phyloP scores from a whole-genome alignment of 352 stramenopile species.

The Globisporangium yorkense region DNA sequence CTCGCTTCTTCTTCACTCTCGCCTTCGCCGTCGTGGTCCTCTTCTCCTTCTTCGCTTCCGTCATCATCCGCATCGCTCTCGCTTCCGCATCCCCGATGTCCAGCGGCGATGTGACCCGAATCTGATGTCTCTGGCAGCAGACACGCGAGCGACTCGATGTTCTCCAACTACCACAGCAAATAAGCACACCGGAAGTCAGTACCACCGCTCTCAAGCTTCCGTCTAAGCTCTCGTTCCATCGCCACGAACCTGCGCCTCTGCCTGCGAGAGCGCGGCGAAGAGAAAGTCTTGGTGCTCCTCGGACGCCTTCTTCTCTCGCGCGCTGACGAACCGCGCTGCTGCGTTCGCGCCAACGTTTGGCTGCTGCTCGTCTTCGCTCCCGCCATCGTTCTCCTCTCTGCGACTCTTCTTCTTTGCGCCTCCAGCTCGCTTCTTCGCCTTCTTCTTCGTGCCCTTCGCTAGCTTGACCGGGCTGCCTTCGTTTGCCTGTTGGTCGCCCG shows the following conservation, averaged over 20 bases:
- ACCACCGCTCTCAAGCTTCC: neutral
- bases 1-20: conserved; percentile 6
- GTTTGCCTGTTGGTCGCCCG: neutral
- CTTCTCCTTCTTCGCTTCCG: neutral
- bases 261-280: conserved; percentile 51
- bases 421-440: conserved; percentile 13
- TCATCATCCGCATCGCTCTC: conserved; percentile 2
- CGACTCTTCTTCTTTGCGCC: conserved; percentile 8
- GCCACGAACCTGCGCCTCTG: conserved; percentile 39
- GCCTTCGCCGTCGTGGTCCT: conserved; percentile 1
- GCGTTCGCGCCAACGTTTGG: conserved; percentile 2
- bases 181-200: neutral
- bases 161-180: conserved; percentile 25
- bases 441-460: conserved; percentile 16
- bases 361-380: neutral
- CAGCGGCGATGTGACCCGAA: neutral
- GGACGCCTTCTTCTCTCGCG: conserved; percentile 38
- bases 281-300: conserved; percentile 57
- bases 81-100: neutral
- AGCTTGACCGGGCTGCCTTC: neutral
- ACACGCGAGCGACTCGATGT: conserved; percentile 41
- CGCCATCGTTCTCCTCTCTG: neutral
- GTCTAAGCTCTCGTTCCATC: neutral
- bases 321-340: conserved; percentile 36
- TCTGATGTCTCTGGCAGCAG: conserved; percentile 20